phyloP scores from a whole-genome alignment of 225 moss, liverwort and hornwort genomes.

The Thuidium tamariscinum region DNA sequence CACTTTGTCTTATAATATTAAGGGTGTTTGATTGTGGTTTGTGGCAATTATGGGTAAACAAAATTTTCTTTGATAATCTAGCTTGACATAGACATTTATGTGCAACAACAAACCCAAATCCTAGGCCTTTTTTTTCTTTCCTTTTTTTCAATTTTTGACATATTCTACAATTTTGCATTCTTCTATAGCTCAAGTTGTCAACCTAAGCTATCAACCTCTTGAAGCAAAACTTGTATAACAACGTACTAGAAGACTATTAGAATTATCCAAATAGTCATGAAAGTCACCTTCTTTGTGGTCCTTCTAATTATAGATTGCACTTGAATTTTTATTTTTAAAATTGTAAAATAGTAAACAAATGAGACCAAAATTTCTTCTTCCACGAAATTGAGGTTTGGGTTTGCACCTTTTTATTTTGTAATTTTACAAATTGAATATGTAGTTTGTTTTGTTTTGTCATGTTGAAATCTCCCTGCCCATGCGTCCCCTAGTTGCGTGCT shows the following conservation, averaged over 20 bases:
- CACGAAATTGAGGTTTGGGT: neutral
- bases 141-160: accelerated
- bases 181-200: too few relatives aligned
- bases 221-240: neutral
- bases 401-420: neutral
- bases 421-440: neutral
- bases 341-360: neutral
- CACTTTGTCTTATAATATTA: neutral
- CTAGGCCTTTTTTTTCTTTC: neutral
- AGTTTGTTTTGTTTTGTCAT: too few relatives aligned
- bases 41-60: accelerated
- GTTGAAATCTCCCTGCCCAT: too few relatives aligned
- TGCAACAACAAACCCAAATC: accelerated
- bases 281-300: neutral
- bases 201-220: accelerated
- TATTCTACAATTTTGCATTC: neutral
- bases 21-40: accelerated
- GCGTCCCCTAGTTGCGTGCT: too few relatives aligned
- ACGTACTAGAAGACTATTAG: accelerated
- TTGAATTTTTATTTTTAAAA: too few relatives aligned
- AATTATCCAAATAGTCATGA: neutral
- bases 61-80: too few relatives aligned
- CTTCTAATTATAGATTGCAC: neutral
- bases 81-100: accelerated
- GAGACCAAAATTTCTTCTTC: too few relatives aligned